Percentiles rank a stretch among this genome's conserved stretches.
phyloP scores from a whole-genome alignment of 2,329 filamentous ascomycete species.

The Allantophomopsis cytisporea region DNA sequence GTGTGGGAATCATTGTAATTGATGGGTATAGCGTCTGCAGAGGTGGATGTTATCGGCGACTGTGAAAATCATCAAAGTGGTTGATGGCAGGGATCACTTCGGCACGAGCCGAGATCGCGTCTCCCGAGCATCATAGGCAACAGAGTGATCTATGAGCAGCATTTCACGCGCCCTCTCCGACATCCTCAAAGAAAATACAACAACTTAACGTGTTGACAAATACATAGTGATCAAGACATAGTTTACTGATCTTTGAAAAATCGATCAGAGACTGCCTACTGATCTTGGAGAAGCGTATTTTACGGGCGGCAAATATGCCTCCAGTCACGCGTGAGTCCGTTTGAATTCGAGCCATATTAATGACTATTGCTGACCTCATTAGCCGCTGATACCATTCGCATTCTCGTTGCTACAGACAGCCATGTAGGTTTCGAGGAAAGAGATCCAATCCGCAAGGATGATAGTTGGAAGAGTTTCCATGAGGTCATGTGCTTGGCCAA shows the following conservation, averaged over 20 bases:
- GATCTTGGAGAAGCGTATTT: slow-evolving; percentile 1
- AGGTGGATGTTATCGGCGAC: slow-evolving; percentile 1
- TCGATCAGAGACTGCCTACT: no score
- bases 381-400: slow-evolving; percentile 72
- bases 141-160: background rate
- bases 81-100: slow-evolving; percentile 1
- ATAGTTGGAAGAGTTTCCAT: slow-evolving; percentile 93
- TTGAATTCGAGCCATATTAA: no score
- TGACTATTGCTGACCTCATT: background rate
- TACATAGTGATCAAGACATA: no score
- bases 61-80: background rate
- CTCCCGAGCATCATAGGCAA: slow-evolving; percentile 2
- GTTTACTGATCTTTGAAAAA: background rate
- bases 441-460: slow-evolving; percentile 86
- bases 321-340: no score
- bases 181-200: no score
- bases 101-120: slow-evolving; percentile 3
- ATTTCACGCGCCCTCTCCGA: no score
- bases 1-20: slow-evolving; percentile 42
- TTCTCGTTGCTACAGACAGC: slow-evolving; percentile 89
- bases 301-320: slow-evolving; percentile 1
- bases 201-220: no score
- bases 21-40: slow-evolving; percentile 1
- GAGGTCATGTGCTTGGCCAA: slow-evolving; percentile 86
- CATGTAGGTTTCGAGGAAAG: slow-evolving; percentile 96